These are phyloP conservation scores for Gamsiella multidivaricata DNA, from an alignment of 192 early-diverging fungal genomes.

Conservation along the genomic window DNA sequence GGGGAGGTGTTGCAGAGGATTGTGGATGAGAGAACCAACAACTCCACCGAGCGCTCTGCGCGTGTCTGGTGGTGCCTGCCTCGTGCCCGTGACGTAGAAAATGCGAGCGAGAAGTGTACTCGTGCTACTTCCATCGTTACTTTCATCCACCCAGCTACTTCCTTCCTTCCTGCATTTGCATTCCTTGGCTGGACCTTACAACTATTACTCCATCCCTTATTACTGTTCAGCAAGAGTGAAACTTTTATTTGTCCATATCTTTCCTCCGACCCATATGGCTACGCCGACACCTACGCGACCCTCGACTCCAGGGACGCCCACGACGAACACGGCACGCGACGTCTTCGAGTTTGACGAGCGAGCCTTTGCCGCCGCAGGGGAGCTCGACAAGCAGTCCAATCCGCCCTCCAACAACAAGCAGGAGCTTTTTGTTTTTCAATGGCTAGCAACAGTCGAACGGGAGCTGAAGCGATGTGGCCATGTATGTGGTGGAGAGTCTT, in stretches of 20 bases:
- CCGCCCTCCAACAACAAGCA: slow-evolving; percentile 63
- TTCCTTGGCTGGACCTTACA: too few species aligned
- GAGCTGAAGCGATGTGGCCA: slow-evolving; percentile 66
- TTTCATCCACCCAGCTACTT: not conserved
- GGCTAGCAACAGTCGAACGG: slow-evolving; percentile 86
- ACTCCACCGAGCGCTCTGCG: not conserved
- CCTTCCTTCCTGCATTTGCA: too few species aligned
- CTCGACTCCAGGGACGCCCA: slow-evolving; percentile 49
- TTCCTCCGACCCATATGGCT: slow-evolving; percentile 9
- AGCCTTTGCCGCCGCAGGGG: slow-evolving; percentile 35
- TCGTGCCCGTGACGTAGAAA: not conserved
- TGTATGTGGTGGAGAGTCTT: slow-evolving; percentile 38
- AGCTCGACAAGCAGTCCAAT: slow-evolving; percentile 44
- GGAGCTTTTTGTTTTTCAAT: slow-evolving; percentile 90
- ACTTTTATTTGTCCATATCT: not conserved
- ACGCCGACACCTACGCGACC: slow-evolving; percentile 44
- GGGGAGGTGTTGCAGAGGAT: too few species aligned
- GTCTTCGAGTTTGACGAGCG: slow-evolving; percentile 53
- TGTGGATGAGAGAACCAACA: too few species aligned
- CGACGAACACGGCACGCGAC: slow-evolving; percentile 36
- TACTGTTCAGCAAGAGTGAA: too few species aligned
- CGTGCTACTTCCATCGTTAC: not conserved
- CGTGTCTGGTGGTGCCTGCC: not conserved
- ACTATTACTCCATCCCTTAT: slow-evolving; percentile 1
- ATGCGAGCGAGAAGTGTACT: not conserved